Base-by-base conservation (phyloP, 805 yeast genomes). In the Clavispora carvajalis region DNA sequence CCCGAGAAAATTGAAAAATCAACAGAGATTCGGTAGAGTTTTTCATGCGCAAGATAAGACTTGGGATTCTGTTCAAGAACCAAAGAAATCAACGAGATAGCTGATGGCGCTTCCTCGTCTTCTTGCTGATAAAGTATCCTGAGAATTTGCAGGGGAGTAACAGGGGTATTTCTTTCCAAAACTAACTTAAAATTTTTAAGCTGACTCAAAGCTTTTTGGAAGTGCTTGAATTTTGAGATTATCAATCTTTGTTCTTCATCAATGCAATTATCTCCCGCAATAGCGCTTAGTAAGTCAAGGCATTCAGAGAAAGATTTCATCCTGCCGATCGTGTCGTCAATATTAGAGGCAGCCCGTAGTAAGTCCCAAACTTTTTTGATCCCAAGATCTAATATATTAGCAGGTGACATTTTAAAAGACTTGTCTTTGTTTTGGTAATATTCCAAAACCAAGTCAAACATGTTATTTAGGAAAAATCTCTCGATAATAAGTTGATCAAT, bases 21-120 rank as follows among this genome's bases (percentile, higher is more conserved):
- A 29, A 58, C 56, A 18, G 74, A 42, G 0, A 82, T 58, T 7
- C 57, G 53, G 43, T 63, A 62, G 5, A 81, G 57, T 31, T 63
- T 61, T 3, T 65, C 69, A 18, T 62, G 54, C 6, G 77, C 69
- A 36, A 62, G 51, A 21, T 80, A 81, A 2, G 81, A 65, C 10
- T 61, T 59, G 0, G 73, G 67, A 52, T 82, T 82, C 30, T 77
- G 63, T 46, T 80, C 85, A 12, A 82, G 54, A 3, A 77, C 58
- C 17, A 61, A 53, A 7, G 71, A 60, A 0, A 75, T 59, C 22
- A 78, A 37, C 7, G 52, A 23, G 16, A 49, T 41, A 1, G 50
- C 50, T 4, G 53, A 42, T 28, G 44, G 45, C 4, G 37, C 34
- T 13, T 43, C 41, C 8, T 43, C 52, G 12, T 33, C 29, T 22